Percentiles rank a stretch among this genome's conserved stretches.
Evolutionary conservation across 2,329 filamentous ascomycete genomes (phyloP).

Genomic region (Chrysoporthe cubensis): DNA sequence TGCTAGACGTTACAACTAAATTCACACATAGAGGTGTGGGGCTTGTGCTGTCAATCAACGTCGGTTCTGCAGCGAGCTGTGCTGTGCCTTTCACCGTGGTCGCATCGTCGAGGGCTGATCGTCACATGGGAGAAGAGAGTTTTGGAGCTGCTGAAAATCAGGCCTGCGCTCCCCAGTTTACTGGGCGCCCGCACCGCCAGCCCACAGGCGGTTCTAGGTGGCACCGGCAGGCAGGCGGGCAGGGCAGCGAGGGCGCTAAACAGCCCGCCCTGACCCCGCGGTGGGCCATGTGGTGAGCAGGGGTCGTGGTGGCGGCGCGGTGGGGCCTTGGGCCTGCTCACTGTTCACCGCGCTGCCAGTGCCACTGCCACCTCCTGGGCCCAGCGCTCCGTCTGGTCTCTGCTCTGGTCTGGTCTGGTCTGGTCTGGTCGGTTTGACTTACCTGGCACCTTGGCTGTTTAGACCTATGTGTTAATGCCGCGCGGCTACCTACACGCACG

Average conservation of each 20-base stretch:
- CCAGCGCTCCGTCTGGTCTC: constrained; percentile 12
- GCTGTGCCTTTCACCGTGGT: constrained; percentile 14
- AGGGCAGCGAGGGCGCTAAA: background rate
- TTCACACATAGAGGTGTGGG: background rate
- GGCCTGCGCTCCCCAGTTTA: constrained; percentile 3
- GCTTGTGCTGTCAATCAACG: background rate
- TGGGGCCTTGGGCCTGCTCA: background rate
- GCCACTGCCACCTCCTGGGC: constrained; percentile 3
- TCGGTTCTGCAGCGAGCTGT: background rate
- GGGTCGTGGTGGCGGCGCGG: background rate
- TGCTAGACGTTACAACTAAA: constrained; percentile 21
- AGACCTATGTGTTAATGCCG: background rate
- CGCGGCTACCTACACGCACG: background rate
- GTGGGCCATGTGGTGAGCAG: background rate
- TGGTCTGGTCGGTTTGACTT: too few relatives aligned
- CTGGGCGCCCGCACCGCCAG: background rate
- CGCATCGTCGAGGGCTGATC: constrained; percentile 8
- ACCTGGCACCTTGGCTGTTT: background rate
- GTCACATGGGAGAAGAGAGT: constrained; percentile 14
- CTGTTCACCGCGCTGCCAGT: background rate
- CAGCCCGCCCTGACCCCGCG: constrained; percentile 5
- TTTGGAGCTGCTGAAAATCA: background rate
- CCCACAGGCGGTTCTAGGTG: background rate
- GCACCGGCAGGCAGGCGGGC: constrained; percentile 1
- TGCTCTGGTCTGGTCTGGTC: background rate